Evolutionary conservation across 2,329 filamentous ascomycete species (phyloP).

Genomic region (Colletotrichum destructivum): DNA sequence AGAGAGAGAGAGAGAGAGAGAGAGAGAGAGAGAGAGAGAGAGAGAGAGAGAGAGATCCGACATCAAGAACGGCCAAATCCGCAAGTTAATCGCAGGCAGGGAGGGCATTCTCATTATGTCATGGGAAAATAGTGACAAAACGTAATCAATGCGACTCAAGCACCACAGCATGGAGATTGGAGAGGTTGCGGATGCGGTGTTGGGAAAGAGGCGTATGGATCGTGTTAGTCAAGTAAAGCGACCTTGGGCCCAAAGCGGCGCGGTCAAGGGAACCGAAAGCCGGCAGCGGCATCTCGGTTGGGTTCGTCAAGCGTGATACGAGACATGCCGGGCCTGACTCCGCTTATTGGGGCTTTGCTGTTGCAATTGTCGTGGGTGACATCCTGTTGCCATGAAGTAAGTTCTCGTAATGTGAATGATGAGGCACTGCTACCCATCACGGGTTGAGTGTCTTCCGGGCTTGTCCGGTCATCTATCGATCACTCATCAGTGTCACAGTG

Average conservation of each 20-base stretch:
- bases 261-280: conserved; percentile 18
- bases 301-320: conserved; percentile 1
- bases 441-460: neutral
- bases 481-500: neutral
- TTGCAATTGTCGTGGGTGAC: neutral
- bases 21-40: too few species aligned
- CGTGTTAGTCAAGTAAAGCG: conserved; percentile 5
- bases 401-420: neutral
- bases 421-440: neutral
- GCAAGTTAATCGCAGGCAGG: neutral
- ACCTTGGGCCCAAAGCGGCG: neutral
- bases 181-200: conserved; percentile 16
- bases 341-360: neutral
- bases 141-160: neutral
- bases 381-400: neutral
- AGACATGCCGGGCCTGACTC: conserved; percentile 19
- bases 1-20: too few species aligned
- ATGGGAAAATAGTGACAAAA: neutral
- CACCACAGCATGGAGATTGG: neutral
- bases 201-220: neutral
- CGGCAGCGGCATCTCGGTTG: conserved; percentile 22
- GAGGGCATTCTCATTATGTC: neutral
- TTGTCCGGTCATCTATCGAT: neutral
- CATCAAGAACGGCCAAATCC: neutral
- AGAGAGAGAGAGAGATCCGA: too few species aligned